Evolutionary conservation across 73 alveolate species (phyloP).

Genomic region (Blepharisma japonicum): DNA sequence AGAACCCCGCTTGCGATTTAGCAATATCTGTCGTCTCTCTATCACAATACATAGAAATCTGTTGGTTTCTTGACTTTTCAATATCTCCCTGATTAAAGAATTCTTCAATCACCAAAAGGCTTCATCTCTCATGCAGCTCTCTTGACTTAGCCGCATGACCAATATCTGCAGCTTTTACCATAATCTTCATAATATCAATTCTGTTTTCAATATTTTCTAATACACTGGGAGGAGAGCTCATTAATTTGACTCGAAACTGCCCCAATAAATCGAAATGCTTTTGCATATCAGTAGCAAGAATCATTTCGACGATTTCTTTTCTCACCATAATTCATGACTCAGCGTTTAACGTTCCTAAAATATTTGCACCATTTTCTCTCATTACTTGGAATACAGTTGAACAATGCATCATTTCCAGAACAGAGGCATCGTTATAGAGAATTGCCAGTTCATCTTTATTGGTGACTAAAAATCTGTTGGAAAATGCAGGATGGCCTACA

Average conservation of each 20-base stretch:
- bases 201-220: not conserved
- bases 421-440: conserved; percentile 70
- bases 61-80: conserved; percentile 16
- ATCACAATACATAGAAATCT: conserved; percentile 33
- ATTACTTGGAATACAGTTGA: conserved; percentile 60
- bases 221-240: not conserved
- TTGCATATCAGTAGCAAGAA: conserved; percentile 41
- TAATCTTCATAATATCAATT: conserved; percentile 16
- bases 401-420: conserved; percentile 78
- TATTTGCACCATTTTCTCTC: conserved; percentile 42
- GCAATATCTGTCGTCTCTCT: conserved; percentile 14
- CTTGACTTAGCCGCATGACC: conserved; percentile 25
- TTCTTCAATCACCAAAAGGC: conserved; percentile 5
- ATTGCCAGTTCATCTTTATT: conserved; percentile 57
- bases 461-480: conserved; percentile 63
- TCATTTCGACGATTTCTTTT: conserved; percentile 34
- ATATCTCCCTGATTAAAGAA: conserved; percentile 33
- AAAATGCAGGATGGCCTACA: conserved; percentile 83
- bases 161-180: not conserved
- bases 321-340: conserved; percentile 17
- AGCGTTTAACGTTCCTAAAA: conserved; percentile 35
- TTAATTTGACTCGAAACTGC: conserved; percentile 30
- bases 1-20: conserved; percentile 27
- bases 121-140: conserved; percentile 25
- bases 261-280: conserved; percentile 37